Evolutionary conservation across 352 stramenopile genomes (phyloP).

Genomic region (Pythium aristosporum): DNA sequence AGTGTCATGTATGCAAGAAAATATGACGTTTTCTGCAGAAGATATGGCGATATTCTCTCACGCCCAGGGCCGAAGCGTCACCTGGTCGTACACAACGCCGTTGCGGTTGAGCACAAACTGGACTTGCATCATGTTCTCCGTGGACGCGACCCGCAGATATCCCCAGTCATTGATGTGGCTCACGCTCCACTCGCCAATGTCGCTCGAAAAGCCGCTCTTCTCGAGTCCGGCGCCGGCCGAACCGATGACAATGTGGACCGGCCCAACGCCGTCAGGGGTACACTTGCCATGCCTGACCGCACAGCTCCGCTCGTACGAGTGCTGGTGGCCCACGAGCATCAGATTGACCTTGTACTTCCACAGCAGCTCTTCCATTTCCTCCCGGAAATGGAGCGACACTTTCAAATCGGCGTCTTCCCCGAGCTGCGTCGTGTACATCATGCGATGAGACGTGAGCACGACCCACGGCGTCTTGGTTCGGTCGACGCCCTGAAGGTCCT

Average conservation of each 20-base stretch:
- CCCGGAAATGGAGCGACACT: constrained; percentile 76
- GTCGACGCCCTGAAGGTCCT: constrained; percentile 82
- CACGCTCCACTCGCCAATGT: constrained; percentile 79
- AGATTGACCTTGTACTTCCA: constrained; percentile 88
- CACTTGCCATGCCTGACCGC: constrained; percentile 75
- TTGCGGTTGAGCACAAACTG: constrained; percentile 85
- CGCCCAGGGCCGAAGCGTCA: constrained; percentile 56
- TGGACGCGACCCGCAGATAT: constrained; percentile 65
- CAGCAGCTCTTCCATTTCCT: constrained; percentile 91
- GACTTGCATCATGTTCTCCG: constrained; percentile 60
- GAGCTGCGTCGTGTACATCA: constrained; percentile 88
- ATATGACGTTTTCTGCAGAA: neutral
- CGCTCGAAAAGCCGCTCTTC: constrained; percentile 51
- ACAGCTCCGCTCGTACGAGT: constrained; percentile 91
- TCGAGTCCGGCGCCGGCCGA: constrained; percentile 83
- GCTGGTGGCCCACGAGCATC: constrained; percentile 90
- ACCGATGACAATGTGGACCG: constrained; percentile 86
- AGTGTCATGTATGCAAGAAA: neutral
- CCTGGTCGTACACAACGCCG: constrained; percentile 74
- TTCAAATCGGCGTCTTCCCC: constrained; percentile 62
- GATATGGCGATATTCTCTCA: constrained; percentile 9
- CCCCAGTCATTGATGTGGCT: constrained; percentile 80
- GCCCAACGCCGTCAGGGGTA: constrained; percentile 57
- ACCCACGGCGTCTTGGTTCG: constrained; percentile 89
- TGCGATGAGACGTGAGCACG: constrained; percentile 89